phyloP scores from a whole-genome alignment of 768 basidiomycete genomes.

The Amanita brunnescens region DNA sequence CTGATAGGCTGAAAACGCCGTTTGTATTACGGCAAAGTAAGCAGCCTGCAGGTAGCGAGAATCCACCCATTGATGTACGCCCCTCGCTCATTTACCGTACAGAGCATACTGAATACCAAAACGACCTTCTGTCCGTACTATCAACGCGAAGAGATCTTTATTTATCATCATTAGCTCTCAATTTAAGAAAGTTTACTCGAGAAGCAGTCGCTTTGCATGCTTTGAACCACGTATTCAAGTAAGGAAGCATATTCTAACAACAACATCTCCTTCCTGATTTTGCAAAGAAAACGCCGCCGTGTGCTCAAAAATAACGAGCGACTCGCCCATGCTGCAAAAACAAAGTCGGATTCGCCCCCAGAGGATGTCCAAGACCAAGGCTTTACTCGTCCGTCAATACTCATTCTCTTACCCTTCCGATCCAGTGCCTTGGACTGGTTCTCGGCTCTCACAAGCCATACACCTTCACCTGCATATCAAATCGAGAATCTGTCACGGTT shows the following conservation, averaged over 20 bases:
- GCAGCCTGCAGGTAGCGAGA: constrained; percentile 1
- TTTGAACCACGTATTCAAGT: constrained; percentile 90
- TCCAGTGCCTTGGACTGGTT: constrained; percentile 82
- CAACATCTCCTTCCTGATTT: not conserved
- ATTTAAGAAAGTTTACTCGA: constrained; percentile 52
- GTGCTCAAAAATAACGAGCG: constrained; percentile 93
- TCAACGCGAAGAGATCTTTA: constrained; percentile 73
- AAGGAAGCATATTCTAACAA: constrained; percentile 13
- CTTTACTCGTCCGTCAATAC: constrained; percentile 91
- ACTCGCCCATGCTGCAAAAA: constrained; percentile 61
- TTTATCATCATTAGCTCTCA: constrained; percentile 55
- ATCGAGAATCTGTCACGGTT: constrained; percentile 87
- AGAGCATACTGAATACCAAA: constrained; percentile 48
- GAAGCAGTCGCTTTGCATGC: constrained; percentile 73
- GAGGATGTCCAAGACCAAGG: constrained; percentile 92
- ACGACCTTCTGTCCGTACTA: constrained; percentile 57
- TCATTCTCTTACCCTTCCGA: constrained; percentile 90
- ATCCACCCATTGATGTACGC: not conserved
- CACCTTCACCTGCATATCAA: constrained; percentile 64
- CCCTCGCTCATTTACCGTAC: not conserved
- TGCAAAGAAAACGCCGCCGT: constrained; percentile 75
- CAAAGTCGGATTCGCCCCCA: constrained; percentile 42
- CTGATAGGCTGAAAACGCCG: constrained; percentile 45
- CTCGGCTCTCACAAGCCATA: constrained; percentile 67
- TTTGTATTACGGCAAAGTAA: constrained; percentile 49